Evolutionary conservation across 495 filamentous ascomycete species (phyloP).

Genomic region (Penicillium pulvis): DNA sequence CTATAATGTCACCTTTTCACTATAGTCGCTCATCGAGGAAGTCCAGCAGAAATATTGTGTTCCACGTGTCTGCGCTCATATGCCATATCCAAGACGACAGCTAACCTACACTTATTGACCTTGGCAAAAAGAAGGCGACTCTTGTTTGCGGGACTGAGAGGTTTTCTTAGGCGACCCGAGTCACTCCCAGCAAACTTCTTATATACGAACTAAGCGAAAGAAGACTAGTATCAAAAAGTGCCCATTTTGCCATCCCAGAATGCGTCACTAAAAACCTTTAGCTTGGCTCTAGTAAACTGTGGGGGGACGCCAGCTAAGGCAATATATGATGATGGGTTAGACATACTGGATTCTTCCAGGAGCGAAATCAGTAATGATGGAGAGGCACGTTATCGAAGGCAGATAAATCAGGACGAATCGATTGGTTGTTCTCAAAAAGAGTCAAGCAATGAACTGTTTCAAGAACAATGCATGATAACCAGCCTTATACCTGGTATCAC

Average conservation of each 20-base stretch:
- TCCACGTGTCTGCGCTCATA: conserved; percentile 7
- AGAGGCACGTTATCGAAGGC: not conserved
- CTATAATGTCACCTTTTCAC: conserved; percentile 11
- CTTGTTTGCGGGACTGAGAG: conserved; percentile 9
- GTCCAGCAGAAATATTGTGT: conserved; percentile 7
- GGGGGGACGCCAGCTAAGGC: conserved; percentile 12
- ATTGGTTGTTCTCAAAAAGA: not conserved
- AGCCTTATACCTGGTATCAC: too few relatives aligned
- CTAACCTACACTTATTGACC: conserved; percentile 13
- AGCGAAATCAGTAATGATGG: not conserved
- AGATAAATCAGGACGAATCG: not conserved
- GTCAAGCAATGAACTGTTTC: not conserved
- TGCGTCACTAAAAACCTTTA: conserved; percentile 9
- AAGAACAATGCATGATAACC: not conserved
- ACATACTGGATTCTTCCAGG: not conserved
- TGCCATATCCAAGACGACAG: conserved; percentile 11
- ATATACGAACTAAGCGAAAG: not conserved
- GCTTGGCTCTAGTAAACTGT: conserved; percentile 8
- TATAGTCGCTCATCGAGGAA: conserved; percentile 15
- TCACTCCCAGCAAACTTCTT: not conserved
- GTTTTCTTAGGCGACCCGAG: conserved; percentile 1
- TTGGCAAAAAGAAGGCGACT: conserved; percentile 10
- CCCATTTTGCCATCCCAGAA: conserved; percentile 1
- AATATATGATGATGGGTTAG: conserved; percentile 8
- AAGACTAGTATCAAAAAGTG: not conserved